phyloP scores from a whole-genome alignment of 345 rosid genomes.

The Citrus inodora region DNA sequence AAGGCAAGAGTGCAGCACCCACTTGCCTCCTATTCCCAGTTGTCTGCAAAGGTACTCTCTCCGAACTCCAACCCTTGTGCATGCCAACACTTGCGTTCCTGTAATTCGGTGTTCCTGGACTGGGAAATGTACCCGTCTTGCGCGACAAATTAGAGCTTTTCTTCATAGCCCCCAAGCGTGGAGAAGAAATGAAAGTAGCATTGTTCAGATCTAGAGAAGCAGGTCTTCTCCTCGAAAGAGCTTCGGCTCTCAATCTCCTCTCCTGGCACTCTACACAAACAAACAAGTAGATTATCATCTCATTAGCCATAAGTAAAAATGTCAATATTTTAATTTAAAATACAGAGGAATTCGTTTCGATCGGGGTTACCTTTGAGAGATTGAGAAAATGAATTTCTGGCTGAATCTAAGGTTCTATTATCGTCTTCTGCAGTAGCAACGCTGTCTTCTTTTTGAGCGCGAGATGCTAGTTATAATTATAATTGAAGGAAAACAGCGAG shows the following conservation, averaged over 20 bases:
- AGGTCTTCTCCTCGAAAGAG: conserved; percentile 49
- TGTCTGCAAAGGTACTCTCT: conserved; percentile 66
- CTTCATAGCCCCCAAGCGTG: conserved; percentile 49
- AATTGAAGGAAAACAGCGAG: conserved; percentile 26
- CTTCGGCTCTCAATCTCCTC: conserved; percentile 75
- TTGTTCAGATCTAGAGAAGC: conserved; percentile 77
- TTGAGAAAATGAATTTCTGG: conserved; percentile 81
- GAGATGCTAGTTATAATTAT: conserved; percentile 33
- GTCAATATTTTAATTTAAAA: not conserved
- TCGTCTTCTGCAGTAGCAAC: conserved; percentile 42
- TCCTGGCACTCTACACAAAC: conserved; percentile 65
- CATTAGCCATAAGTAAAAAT: not conserved
- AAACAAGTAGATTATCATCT: not conserved
- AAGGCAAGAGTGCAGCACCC: conserved; percentile 51
- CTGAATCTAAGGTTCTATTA: conserved; percentile 53
- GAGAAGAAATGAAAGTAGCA: conserved; percentile 59
- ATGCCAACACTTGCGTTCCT: conserved; percentile 46
- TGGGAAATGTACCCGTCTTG: conserved; percentile 67
- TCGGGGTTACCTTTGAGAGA: conserved; percentile 65
- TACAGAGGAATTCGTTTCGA: not conserved
- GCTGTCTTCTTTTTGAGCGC: conserved; percentile 52
- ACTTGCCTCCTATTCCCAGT: conserved; percentile 54
- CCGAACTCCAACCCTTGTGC: conserved; percentile 98
- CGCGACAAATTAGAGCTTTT: conserved; percentile 47
- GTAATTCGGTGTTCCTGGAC: conserved; percentile 87